Percentiles rank a stretch among this genome's conserved stretches.
These are phyloP conservation scores for Sarocladium brachiariae DNA, from an alignment of 2,329 filamentous ascomycete genomes.

Conservation along the genomic window DNA sequence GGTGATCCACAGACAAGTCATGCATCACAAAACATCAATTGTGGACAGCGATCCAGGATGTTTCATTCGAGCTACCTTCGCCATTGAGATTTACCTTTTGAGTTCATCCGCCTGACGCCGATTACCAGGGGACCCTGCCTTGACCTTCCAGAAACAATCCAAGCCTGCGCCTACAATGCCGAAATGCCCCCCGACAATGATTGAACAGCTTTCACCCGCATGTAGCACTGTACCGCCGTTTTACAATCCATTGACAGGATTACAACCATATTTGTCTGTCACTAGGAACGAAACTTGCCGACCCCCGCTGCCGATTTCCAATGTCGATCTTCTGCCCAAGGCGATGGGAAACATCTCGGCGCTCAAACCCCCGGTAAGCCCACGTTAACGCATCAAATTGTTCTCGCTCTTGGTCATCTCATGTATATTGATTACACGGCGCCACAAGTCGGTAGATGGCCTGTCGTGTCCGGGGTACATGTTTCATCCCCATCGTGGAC, in stretches of 20 bases:
- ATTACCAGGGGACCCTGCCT: too few species aligned
- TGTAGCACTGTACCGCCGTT: background rate
- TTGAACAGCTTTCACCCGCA: background rate
- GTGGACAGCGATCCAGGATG: too few species aligned
- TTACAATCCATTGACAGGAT: too few species aligned
- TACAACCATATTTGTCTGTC: too few species aligned
- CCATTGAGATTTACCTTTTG: too few species aligned
- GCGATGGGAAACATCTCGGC: background rate
- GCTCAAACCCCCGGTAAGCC: background rate
- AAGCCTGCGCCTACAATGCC: background rate
- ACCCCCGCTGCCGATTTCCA: background rate
- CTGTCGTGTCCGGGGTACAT: slow-evolving; percentile 6
- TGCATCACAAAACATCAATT: too few species aligned
- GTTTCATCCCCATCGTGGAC: background rate
- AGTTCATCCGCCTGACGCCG: too few species aligned
- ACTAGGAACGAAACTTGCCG: slow-evolving; percentile 6
- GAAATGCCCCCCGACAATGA: background rate
- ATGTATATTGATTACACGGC: slow-evolving; percentile 5
- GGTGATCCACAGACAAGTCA: too few species aligned
- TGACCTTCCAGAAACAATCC: background rate
- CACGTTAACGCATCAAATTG: background rate
- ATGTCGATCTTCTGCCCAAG: slow-evolving; percentile 8
- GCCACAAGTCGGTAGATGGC: slow-evolving; percentile 7
- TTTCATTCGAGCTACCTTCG: too few species aligned
- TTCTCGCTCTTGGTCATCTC: background rate